Evolutionary conservation across 805 yeast species (phyloP), one percentile per base, ranked within the genome.

Genomic region (Isabelozyma rhagii): DNA sequence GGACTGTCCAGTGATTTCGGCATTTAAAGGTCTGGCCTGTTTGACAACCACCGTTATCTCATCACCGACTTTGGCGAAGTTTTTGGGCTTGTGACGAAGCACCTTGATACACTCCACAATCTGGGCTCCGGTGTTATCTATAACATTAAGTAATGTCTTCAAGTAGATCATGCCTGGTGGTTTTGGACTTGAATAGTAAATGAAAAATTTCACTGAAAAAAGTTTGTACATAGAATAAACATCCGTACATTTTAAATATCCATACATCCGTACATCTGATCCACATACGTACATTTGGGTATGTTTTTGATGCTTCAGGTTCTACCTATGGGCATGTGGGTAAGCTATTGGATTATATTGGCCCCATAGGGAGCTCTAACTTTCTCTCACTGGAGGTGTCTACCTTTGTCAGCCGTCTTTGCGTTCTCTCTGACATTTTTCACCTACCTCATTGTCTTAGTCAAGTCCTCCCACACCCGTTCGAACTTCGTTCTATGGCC

Each of bases 31-130:
- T 63, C 82, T 83, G 42, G 97, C 96, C 68, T 89, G 87, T 68
- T 92, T 92, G 46, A 94, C 93, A 52, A 94, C 99, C 48, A 90
- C 96, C 8, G 94, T 96, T 54, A 94, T 87, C 67, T 85, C 87
- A 69, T 94, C 99, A 44, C 99, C 97, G 25, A 91, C 83, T 48
- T 79, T 74, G 31, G 96, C 98, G 56, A 84, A 85, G 63, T 85
- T 85, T 66, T 79, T 83, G 29, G 97, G 97, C 2, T 87, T 83
- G 64, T 94, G 96, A 54, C 96, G 84, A 55, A 94, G 77, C 13
- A 94, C 97, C 69, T 93, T 93, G 76, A 94, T 91, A 68, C 98
- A 94, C 70, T 94, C 98, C 13, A 87, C 98, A 53, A 91, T 71
- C 67, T 87, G 89, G 3, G 97, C 99, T 28, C 98, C 96, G 18